Evolutionary conservation across 2,329 filamentous ascomycete species (phyloP).

Genomic region (Elsinoe necatrix): DNA sequence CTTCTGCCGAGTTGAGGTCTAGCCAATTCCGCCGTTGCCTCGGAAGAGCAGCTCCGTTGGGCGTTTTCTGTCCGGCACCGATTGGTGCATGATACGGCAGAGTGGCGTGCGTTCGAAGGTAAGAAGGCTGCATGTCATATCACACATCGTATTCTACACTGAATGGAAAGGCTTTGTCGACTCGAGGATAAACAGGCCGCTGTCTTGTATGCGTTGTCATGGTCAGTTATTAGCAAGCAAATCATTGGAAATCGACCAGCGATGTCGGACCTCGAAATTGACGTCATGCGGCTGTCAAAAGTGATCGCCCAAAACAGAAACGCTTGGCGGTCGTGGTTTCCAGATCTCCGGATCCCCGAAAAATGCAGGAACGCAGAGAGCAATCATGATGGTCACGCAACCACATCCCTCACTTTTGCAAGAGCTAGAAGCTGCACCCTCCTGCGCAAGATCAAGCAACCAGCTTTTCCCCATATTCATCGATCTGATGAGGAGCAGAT

Average conservation of each 20-base stretch:
- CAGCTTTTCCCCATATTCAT: not conserved
- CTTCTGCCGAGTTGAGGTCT: not conserved
- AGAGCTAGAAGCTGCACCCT: not conserved
- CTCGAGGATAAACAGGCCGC: not conserved
- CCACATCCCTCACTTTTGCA: not conserved
- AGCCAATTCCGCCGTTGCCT: not conserved
- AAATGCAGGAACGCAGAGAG: not conserved
- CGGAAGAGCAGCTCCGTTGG: not conserved
- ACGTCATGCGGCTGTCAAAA: slow-evolving; percentile 9
- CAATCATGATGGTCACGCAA: not conserved
- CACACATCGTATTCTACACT: too few species aligned
- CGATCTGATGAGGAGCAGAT: not conserved
- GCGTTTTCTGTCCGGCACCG: not conserved
- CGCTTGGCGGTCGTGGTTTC: not conserved
- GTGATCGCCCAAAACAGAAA: not conserved
- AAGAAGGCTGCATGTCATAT: too few species aligned
- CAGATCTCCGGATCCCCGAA: slow-evolving; percentile 1
- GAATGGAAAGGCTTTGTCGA: too few species aligned
- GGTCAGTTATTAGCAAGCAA: not conserved
- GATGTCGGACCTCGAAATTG: not conserved
- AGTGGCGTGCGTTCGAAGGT: not conserved
- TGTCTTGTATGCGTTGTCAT: not conserved
- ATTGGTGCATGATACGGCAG: not conserved
- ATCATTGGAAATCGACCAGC: not conserved
- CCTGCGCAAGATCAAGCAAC: not conserved